These are phyloP conservation scores for Arbutus unedo DNA, from an alignment of 148 eudicot genomes.

Conservation along the genomic window DNA sequence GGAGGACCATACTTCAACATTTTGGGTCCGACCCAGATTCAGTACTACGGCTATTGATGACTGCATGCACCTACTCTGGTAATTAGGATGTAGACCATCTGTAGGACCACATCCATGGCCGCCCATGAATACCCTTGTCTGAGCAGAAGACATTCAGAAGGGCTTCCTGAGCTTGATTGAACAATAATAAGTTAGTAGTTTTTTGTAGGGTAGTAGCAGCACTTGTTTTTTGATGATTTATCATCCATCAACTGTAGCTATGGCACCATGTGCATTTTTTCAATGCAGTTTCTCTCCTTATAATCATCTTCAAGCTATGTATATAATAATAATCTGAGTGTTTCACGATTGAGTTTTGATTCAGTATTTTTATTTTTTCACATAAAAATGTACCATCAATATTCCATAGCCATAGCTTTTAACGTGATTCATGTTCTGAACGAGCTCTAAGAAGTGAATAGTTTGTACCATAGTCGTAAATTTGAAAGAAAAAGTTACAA, in stretches of 20 bases:
- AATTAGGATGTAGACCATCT: neutral
- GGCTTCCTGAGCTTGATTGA: neutral
- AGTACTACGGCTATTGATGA: slow-evolving; percentile 43
- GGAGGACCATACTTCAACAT: slow-evolving; percentile 36
- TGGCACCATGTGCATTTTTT: neutral
- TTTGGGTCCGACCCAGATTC: slow-evolving; percentile 46
- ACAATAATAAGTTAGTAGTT: neutral
- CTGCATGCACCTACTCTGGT: neutral
- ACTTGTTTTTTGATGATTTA: neutral
- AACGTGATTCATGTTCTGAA: too few species aligned
- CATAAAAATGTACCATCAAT: too few species aligned
- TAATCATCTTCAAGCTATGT: neutral
- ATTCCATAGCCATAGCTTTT: too few species aligned
- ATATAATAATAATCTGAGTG: neutral
- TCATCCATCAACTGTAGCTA: neutral
- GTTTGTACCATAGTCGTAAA: too few species aligned
- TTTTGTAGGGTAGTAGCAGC: neutral
- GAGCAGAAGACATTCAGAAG: neutral
- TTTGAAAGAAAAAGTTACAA: too few species aligned
- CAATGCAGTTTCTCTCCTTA: neutral
- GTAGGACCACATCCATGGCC: neutral
- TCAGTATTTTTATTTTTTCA: too few species aligned
- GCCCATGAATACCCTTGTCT: neutral
- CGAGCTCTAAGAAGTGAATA: too few species aligned
- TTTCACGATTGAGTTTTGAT: too few species aligned